phyloP scores from a whole-genome alignment of 345 rosid genomes.

The Hibiscus mutabilis region DNA sequence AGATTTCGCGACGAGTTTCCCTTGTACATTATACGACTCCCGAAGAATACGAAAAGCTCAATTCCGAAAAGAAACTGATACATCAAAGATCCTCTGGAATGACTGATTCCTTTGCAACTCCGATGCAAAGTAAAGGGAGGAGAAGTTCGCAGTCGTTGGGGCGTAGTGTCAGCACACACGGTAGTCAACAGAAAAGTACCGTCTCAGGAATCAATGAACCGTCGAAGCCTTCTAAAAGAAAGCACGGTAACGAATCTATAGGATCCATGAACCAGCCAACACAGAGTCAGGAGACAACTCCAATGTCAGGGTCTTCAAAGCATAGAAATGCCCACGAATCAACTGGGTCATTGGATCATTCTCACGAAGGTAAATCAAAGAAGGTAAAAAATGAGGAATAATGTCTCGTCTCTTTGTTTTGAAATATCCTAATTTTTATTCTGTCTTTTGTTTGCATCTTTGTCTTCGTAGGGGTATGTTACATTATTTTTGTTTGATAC shows the following conservation, averaged over 20 bases:
- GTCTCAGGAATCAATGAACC: constrained; percentile 24
- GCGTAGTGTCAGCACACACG: constrained; percentile 23
- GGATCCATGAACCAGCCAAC: constrained; percentile 21
- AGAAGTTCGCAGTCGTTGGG: constrained; percentile 17
- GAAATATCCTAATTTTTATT: no score
- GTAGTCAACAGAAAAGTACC: constrained; percentile 34
- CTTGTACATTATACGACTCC: constrained; percentile 48
- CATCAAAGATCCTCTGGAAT: constrained; percentile 24
- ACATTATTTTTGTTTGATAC: no score
- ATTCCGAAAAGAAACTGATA: constrained; percentile 6
- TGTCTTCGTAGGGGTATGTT: no score
- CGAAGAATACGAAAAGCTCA: constrained; percentile 29
- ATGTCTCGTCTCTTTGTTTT: background rate
- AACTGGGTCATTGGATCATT: background rate
- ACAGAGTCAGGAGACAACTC: constrained; percentile 12
- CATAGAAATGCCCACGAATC: background rate
- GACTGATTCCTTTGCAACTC: constrained; percentile 20
- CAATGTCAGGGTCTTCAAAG: constrained; percentile 20
- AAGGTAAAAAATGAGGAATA: background rate
- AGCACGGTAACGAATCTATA: constrained; percentile 12
- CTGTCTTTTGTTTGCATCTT: no score
- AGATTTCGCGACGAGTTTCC: constrained; percentile 50
- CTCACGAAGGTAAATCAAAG: background rate
- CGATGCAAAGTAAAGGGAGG: constrained; percentile 19
- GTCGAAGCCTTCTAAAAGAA: constrained; percentile 22